Percentiles rank a stretch among this genome's conserved stretches.
Evolutionary conservation across 805 yeast species (phyloP).

Genomic region (Nakazawaea pomicola): DNA sequence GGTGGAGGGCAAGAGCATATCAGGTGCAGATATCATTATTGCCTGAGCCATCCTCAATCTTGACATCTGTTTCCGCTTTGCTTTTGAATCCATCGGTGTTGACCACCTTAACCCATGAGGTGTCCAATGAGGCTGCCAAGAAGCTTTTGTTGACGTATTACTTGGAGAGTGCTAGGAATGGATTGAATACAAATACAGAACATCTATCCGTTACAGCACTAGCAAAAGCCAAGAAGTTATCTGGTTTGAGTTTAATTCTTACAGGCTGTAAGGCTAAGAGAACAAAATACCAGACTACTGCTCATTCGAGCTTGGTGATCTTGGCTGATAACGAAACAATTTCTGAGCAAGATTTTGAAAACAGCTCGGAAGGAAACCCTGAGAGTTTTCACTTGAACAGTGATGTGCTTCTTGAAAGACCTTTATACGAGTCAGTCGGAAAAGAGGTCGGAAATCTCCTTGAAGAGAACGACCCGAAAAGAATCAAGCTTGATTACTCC

Average conservation of each 20-base stretch:
- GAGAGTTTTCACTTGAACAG: constrained; percentile 63
- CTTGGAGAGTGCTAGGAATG: constrained; percentile 64
- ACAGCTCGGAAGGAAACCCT: constrained; percentile 33
- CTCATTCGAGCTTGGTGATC: constrained; percentile 70
- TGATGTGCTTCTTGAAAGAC: constrained; percentile 73
- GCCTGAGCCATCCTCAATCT: constrained; percentile 48
- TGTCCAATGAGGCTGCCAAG: constrained; percentile 18
- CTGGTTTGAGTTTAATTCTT: constrained; percentile 57
- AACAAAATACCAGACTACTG: constrained; percentile 72
- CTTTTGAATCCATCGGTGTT: constrained; percentile 32
- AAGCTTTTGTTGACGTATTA: constrained; percentile 44
- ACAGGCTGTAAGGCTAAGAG: constrained; percentile 89
- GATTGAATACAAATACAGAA: constrained; percentile 61
- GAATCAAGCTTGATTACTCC: constrained; percentile 36
- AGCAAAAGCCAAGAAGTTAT: constrained; percentile 49
- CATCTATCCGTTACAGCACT: constrained; percentile 52
- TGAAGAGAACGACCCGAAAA: constrained; percentile 31
- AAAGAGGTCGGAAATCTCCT: constrained; percentile 32
- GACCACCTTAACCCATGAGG: constrained; percentile 25
- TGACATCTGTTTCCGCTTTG: constrained; percentile 36
- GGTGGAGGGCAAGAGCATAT: constrained; percentile 77
- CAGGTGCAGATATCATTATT: constrained; percentile 61
- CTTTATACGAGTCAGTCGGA: constrained; percentile 60
- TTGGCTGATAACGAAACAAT: constrained; percentile 54
- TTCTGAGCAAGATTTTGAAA: constrained; percentile 13